Evolutionary conservation across 768 basidiomycete species (phyloP), one percentile per base, ranked within the genome.

Genomic region (Leccinum imitatum): DNA sequence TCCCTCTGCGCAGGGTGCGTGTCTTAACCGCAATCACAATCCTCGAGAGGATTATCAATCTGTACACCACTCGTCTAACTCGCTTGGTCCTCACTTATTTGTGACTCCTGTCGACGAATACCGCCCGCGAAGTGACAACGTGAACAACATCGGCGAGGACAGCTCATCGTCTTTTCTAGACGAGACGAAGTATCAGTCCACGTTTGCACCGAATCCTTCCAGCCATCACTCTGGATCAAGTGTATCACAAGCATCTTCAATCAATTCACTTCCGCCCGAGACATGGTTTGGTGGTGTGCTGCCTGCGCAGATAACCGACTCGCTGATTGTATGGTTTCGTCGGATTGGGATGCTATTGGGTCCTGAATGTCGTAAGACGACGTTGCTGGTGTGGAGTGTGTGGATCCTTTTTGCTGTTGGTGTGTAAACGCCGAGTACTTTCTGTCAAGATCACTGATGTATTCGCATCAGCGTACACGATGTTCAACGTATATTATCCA

Each of bases 401-500:
- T 96, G 94, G 94, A 83, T 80, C 57, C 73, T 81, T 1, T 89
- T 93, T 84, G 81, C 89, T 0, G 78, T 93, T n/a, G 93, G 91
- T 89, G 62, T 55, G 86, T 67, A 13, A 21, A 68, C 8, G 54
- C n/a, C 10, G 37, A 25, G 1, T 6, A 6, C 7, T 8, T 6
- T 8, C 15, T 44, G 27, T 21, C 14, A 21, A 31, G 33, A 23
- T 57, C 25, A 39, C 57, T 9, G 1, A 39, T 27, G 25, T 39
- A 1, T 17, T 46, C 19, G 27, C 23, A 25, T 17, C 39, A 91
- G 90, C 85, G 0, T 93, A 86, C 67, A 94, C 91, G 3, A 93
- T 96, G 87, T 95, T 96, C 75, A 95, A 95, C 68, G 91, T 94
- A 27, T 96, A 85, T 69, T 80, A 95, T 23, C 94, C 94, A 0